Evolutionary conservation across 768 basidiomycete genomes (phyloP).

Genomic region (Collybiopsis confluens): DNA sequence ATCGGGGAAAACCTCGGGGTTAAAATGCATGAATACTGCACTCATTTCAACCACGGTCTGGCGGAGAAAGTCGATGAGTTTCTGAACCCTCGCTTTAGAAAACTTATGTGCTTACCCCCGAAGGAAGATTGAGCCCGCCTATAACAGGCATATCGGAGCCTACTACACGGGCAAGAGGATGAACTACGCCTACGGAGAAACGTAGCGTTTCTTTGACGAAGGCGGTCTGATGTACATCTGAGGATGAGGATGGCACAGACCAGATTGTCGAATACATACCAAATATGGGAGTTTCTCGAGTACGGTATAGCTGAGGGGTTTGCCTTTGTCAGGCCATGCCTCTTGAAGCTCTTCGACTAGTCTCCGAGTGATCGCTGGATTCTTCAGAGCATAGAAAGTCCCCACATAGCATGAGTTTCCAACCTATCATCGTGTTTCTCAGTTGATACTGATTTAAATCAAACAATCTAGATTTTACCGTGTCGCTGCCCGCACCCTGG

Average conservation of each 20-base stretch:
- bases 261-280: constrained; percentile 20
- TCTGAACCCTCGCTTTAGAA: too few species aligned
- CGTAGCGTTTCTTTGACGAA: constrained; percentile 46
- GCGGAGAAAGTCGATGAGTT: too few species aligned
- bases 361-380: constrained; percentile 19
- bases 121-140: constrained; percentile 32
- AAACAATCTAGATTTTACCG: constrained; percentile 37
- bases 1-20: constrained; percentile 34
- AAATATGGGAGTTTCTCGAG: constrained; percentile 41
- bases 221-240: too few species aligned
- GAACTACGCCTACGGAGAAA: constrained; percentile 36
- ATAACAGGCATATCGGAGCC: constrained; percentile 29
- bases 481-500: constrained; percentile 34
- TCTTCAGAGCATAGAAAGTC: constrained; percentile 30
- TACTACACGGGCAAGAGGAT: constrained; percentile 39
- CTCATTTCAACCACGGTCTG: constrained; percentile 43
- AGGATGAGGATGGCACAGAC: too few species aligned
- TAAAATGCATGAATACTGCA: constrained; percentile 32
- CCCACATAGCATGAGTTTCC: constrained; percentile 35
- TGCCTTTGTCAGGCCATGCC: constrained; percentile 31
- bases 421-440: too few species aligned
- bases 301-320: constrained; percentile 19
- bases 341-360: constrained; percentile 29
- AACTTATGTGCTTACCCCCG: constrained; percentile 34
- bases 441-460: too few species aligned